phyloP scores from a whole-genome alignment of 176 grass and related monocot species.

The Carex littledalei region DNA sequence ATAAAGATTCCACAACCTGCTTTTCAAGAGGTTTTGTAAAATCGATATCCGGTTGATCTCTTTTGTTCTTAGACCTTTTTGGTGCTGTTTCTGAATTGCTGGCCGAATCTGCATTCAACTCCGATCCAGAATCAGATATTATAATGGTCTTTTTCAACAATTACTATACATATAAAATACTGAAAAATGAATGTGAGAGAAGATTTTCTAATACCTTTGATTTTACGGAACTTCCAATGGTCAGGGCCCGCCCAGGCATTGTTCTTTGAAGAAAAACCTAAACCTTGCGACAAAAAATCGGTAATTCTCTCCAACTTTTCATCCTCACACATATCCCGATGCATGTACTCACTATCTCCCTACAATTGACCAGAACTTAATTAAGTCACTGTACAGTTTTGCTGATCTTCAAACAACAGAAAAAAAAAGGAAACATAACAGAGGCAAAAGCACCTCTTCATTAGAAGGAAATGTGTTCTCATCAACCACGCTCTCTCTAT shows the following conservation, averaged over 20 bases:
- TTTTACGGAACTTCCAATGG: constrained; percentile 93
- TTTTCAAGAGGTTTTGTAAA: constrained; percentile 73
- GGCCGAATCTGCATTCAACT: constrained; percentile 30
- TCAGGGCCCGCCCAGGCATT: constrained; percentile 99
- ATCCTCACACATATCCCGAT: constrained; percentile 43
- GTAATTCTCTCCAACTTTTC: constrained; percentile 64
- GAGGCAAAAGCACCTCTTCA: constrained; percentile 49
- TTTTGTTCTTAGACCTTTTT: constrained; percentile 53
- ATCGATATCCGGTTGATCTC: constrained; percentile 47
- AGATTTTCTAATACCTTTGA: constrained; percentile 48
- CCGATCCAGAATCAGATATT: constrained; percentile 30
- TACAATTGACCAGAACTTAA: constrained; percentile 22
- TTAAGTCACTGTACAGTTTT: neutral
- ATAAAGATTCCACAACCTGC: constrained; percentile 47
- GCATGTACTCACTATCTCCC: constrained; percentile 49
- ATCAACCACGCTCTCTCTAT: constrained; percentile 43
- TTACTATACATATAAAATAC: neutral
- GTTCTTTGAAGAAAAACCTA: constrained; percentile 64
- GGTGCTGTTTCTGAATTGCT: constrained; percentile 43
- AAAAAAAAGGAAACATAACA: neutral
- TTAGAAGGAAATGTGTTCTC: constrained; percentile 33
- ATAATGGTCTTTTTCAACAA: neutral
- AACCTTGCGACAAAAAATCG: constrained; percentile 66
- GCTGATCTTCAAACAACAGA: neutral
- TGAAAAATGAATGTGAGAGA: neutral